These are phyloP conservation scores for Mucor circinelloides DNA, from an alignment of 371 early-diverging fungal species.

Conservation along the genomic window DNA sequence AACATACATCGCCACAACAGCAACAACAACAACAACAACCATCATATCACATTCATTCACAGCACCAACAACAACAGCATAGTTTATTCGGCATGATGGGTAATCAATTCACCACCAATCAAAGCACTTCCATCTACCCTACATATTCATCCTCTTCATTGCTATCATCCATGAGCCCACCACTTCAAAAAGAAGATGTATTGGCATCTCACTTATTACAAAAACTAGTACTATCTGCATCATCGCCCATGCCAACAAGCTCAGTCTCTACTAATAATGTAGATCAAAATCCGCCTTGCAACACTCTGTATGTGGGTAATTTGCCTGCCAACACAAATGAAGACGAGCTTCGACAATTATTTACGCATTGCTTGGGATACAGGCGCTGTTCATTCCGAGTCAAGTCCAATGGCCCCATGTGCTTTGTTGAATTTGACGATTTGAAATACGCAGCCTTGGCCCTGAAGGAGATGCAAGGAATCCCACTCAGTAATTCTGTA, in stretches of 20 bases:
- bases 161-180: not conserved
- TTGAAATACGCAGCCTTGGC: conserved; percentile 86
- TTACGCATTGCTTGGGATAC: conserved; percentile 78
- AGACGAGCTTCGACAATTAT: conserved; percentile 81
- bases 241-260: conserved; percentile 7
- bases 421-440: conserved; percentile 91
- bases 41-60: not conserved
- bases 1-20: not conserved
- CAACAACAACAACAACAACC: not conserved
- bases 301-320: conserved; percentile 96
- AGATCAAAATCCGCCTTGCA: conserved; percentile 96
- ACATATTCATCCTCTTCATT: not conserved
- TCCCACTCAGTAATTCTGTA: conserved; percentile 77
- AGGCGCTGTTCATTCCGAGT: conserved; percentile 83
- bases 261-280: conserved; percentile 23
- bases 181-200: not conserved
- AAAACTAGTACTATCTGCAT: not conserved
- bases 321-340: conserved; percentile 81
- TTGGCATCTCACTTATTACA: not conserved
- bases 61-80: not conserved
- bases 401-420: conserved; percentile 87
- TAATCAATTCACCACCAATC: conserved; percentile 1
- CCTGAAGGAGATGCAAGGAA: conserved; percentile 79
- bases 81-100: conserved; percentile 5
- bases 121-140: not conserved